Conservation (phyloP, 305 asterid species). For the Fraxinus greggii region DNA sequence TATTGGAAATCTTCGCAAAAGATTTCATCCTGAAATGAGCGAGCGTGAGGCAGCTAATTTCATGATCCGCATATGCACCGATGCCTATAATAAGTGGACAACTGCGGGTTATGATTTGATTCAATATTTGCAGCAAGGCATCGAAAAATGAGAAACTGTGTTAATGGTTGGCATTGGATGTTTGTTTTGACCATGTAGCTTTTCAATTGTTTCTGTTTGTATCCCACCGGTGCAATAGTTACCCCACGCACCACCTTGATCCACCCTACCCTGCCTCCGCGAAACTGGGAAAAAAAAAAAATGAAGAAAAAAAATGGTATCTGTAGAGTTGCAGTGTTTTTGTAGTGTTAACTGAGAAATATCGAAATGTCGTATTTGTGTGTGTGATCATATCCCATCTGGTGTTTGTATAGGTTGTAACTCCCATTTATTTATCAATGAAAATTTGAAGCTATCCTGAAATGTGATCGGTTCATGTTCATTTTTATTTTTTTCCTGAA, state of each 20-base stretch:
- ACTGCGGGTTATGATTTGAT: slow-evolving; percentile 96
- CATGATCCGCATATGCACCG: slow-evolving; percentile 83
- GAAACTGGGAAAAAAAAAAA: no score
- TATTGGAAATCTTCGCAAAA: slow-evolving; percentile 93
- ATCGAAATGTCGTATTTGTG: not conserved
- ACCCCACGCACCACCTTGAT: not conserved
- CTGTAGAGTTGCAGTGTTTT: not conserved
- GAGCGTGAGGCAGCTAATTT: slow-evolving; percentile 97
- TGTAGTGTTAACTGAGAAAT: not conserved
- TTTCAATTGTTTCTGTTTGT: not conserved
- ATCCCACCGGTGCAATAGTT: not conserved
- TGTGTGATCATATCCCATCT: no score
- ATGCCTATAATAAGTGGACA: slow-evolving; percentile 94
- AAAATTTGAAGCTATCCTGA: not conserved
- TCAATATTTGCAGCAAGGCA: slow-evolving; percentile 96
- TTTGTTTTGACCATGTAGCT: slow-evolving; percentile 26
- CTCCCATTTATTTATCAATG: not conserved
- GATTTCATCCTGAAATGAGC: slow-evolving; percentile 95
- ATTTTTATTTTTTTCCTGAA: not conserved
- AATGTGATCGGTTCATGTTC: not conserved
- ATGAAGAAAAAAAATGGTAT: no score
- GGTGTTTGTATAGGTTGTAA: not conserved
- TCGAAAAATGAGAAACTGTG: slow-evolving; percentile 62
- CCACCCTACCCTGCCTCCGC: no score
- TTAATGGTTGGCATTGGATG: slow-evolving; percentile 11